Base-by-base conservation (phyloP, 2,329 filamentous ascomycete genomes). In the Penicillium sp. region DNA sequence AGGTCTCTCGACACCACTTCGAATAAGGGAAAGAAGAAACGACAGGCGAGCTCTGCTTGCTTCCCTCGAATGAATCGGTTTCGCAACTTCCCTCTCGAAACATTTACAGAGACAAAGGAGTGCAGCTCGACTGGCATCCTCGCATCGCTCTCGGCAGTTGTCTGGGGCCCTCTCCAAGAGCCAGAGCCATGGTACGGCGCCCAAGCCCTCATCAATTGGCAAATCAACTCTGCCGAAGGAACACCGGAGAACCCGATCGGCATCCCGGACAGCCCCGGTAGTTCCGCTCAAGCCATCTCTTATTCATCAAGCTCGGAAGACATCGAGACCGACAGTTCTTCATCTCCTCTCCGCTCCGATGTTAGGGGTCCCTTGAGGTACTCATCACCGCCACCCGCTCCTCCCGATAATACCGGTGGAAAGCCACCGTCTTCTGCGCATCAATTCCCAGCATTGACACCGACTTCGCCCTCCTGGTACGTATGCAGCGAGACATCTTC, bases 61-160 rank as follows among this genome's bases (percentile, higher is more conserved):
- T 36, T n/a, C 9, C 14, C 10, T n/a, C 18, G 27, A 28, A 16
- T 5, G 10, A 8, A 38, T 28, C n/a, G 45, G 29, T 23, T 59
- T 2, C 13, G 41, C 3, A 36, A 23, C 11, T 67, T 67, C 29
- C 63, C 63, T 1, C 52, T 59, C 23, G 24, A 47, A 3, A 27
- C 35, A 1, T 64, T 66, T 43, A 61, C 64, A 3, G 6, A 42
- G 11, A 35, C 45, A 6, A 51, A 65, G 28, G 31, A 39, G 6
- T 66, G 63, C 34, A 45, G 26, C 6, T 11, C 46, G 1, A 26
- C 36, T 2, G 50, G 62, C 10, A 53, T 63, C 13, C 40, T 55
- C 7, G 41, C 50, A 23, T 59, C 56, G 2, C 28, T 65, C 10
- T 44, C 39, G 22, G 55, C 55, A 1, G 48, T 57, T 3, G 49